Percentiles rank a stretch among this genome's conserved stretches.
Conservation (phyloP, 768 basidiomycete species). For the Leucocoprinus birnbaumii region DNA sequence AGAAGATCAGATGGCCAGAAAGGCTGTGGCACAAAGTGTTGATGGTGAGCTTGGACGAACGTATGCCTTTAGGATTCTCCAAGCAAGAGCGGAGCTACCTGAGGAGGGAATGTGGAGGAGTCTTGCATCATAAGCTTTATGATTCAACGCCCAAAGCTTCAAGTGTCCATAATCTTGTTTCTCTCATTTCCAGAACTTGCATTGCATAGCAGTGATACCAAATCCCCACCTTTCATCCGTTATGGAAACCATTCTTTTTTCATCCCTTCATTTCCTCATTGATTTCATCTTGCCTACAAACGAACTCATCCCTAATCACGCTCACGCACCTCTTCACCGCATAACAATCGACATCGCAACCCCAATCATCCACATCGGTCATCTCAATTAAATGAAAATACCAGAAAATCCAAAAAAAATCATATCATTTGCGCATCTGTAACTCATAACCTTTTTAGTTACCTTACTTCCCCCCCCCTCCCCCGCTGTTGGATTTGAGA, state of each 20-base stretch:
- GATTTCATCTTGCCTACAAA: background rate
- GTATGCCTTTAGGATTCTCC: slow-evolving; percentile 65
- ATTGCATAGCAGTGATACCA: slow-evolving; percentile 11
- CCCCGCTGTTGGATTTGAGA: background rate
- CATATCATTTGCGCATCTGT: background rate
- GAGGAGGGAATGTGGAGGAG: slow-evolving; percentile 81
- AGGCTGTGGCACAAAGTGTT: slow-evolving; percentile 15
- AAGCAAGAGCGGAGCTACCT: slow-evolving; percentile 66
- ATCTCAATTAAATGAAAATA: background rate
- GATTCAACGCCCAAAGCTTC: background rate
- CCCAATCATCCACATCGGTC: background rate
- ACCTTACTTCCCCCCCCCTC: background rate
- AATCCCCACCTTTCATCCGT: background rate
- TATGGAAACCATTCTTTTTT: background rate
- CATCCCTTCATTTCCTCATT: background rate
- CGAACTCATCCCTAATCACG: background rate
- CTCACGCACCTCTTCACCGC: background rate
- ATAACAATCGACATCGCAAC: slow-evolving; percentile 1
- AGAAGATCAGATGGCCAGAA: slow-evolving; percentile 19
- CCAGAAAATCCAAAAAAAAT: background rate
- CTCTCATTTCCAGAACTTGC: background rate
- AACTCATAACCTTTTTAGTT: background rate
- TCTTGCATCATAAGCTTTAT: slow-evolving; percentile 41
- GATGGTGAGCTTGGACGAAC: slow-evolving; percentile 49
- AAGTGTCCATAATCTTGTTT: background rate